Conservation (phyloP, 805 yeast species). For the Teunomyces funiuensis region DNA sequence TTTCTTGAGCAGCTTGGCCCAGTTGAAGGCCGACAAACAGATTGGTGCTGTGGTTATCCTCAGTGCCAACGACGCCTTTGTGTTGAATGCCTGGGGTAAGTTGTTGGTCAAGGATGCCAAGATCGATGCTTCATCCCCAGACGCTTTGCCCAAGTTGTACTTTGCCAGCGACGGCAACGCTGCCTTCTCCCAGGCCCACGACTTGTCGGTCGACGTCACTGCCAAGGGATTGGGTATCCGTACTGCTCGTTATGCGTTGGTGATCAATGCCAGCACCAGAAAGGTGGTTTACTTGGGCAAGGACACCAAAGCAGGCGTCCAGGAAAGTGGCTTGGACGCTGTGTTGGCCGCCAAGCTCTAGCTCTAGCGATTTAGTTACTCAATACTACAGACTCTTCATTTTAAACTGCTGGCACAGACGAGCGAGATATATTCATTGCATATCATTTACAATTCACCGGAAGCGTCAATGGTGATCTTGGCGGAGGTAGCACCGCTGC, state of each 20-base stretch:
- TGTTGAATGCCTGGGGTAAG: conserved; percentile 45
- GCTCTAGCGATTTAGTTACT: conserved; percentile 16
- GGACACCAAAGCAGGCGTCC: conserved; percentile 33
- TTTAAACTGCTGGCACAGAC: background rate
- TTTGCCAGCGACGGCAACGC: conserved; percentile 44
- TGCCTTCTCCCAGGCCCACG: conserved; percentile 28
- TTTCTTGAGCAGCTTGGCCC: conserved; percentile 27
- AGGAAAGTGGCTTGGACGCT: conserved; percentile 38
- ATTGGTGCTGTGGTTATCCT: conserved; percentile 35
- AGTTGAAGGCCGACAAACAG: conserved; percentile 28
- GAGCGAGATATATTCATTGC: background rate
- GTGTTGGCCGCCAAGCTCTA: conserved; percentile 30
- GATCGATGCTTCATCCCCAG: conserved; percentile 6
- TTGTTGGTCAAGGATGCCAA: conserved; percentile 30
- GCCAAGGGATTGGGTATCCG: conserved; percentile 39
- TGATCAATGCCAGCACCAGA: conserved; percentile 26
- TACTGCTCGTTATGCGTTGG: conserved; percentile 41
- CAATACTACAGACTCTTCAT: background rate
- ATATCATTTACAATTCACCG: conserved; percentile 51
- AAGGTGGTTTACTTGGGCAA: conserved; percentile 35
- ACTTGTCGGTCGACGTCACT: conserved; percentile 34
- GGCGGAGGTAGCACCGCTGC: conserved; percentile 64
- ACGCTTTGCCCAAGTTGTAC: conserved; percentile 22
- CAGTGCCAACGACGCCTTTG: conserved; percentile 45
- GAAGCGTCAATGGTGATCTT: conserved; percentile 61